phyloP scores from a whole-genome alignment of 1,284 basidiomycete species.

The Apiotrichum sp. region DNA sequence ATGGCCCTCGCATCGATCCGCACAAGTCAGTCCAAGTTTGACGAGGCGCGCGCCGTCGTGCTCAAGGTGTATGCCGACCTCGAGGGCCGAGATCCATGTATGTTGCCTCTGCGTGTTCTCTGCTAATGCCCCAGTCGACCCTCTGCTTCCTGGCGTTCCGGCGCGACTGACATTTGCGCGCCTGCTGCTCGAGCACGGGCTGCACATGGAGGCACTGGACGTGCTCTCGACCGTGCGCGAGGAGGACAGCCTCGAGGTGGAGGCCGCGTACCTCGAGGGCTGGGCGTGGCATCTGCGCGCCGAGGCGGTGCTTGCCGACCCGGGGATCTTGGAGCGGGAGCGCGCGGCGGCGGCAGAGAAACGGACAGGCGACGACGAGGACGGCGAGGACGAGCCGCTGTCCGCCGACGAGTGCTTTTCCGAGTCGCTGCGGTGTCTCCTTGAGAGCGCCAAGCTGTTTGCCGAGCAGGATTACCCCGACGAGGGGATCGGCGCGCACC shows the following conservation, averaged over 20 bases:
- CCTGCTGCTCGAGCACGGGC: conserved; percentile 72
- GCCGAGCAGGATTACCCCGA: conserved; percentile 67
- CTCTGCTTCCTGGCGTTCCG: conserved; percentile 65
- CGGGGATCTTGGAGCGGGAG: conserved; percentile 11
- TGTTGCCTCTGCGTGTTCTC: no score
- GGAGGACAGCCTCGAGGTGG: conserved; percentile 78
- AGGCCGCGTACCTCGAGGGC: conserved; percentile 91
- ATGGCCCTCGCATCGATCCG: conserved; percentile 80
- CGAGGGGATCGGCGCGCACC: conserved; percentile 69
- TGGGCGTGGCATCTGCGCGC: conserved; percentile 76
- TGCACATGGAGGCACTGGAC: conserved; percentile 64
- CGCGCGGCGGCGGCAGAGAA: not conserved
- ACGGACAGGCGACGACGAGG: conserved; percentile 17
- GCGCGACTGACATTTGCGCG: conserved; percentile 70
- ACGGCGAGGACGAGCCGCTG: conserved; percentile 53
- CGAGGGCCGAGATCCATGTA: conserved; percentile 65
- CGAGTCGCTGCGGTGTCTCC: conserved; percentile 72
- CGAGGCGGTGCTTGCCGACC: conserved; percentile 33
- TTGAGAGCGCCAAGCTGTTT: conserved; percentile 73
- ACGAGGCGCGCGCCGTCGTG: conserved; percentile 68
- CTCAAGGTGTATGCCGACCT: conserved; percentile 65
- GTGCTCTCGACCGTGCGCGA: conserved; percentile 74
- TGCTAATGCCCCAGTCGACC: conserved; percentile 53
- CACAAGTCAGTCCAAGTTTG: conserved; percentile 75
- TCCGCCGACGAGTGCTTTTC: conserved; percentile 72